Evolutionary conservation across 129 eudicot genomes (phyloP).

Genomic region (Escallonia rubra): DNA sequence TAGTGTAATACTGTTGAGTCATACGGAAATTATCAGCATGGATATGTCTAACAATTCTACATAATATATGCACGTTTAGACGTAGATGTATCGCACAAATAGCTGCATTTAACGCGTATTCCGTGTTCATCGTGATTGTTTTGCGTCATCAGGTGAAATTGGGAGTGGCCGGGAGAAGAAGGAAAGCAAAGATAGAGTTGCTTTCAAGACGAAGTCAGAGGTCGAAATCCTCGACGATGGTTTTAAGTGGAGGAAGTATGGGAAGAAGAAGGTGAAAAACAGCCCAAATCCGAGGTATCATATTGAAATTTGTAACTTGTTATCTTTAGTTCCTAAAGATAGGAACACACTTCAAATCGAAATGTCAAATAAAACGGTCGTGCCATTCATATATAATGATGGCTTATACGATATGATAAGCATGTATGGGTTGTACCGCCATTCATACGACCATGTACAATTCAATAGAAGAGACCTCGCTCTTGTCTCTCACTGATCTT

Average conservation of each 20-base stretch:
- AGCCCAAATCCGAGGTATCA: constrained; percentile 94
- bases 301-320: not conserved
- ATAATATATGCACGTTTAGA: not conserved
- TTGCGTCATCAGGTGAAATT: constrained; percentile 26
- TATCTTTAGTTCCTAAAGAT: not conserved
- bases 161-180: constrained; percentile 29
- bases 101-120: not conserved
- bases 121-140: constrained; percentile 2
- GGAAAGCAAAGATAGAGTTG: constrained; percentile 45
- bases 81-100: not conserved
- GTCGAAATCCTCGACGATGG: constrained; percentile 82
- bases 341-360: not conserved
- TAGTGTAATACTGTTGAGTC: not conserved
- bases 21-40: not conserved
- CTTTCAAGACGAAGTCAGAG: constrained; percentile 67
- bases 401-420: too few relatives aligned
- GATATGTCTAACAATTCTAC: not conserved
- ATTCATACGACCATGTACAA: too few relatives aligned
- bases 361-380: too few relatives aligned
- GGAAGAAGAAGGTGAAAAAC: constrained; percentile 95
- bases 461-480: too few relatives aligned
- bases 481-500: not conserved
- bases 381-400: too few relatives aligned
- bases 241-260: constrained; percentile 92
- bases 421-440: too few relatives aligned